Conservation (phyloP, 192 early-diverging fungal species). For the Backusella tarrabulga region DNA sequence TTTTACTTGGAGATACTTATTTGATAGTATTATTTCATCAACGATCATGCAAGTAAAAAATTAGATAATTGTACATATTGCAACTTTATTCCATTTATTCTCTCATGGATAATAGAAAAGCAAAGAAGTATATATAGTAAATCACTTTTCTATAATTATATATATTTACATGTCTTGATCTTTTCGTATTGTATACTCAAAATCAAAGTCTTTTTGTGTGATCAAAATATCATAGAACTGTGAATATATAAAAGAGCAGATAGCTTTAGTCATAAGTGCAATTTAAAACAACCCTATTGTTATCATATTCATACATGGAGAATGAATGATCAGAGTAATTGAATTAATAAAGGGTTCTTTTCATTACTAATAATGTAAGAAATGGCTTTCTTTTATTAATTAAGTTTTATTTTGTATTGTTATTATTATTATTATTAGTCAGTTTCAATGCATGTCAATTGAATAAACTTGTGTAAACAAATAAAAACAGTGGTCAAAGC, state of each 20-base stretch:
- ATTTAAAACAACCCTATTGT: background rate
- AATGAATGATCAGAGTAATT: background rate
- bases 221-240: background rate
- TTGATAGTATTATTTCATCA: background rate
- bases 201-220: no score
- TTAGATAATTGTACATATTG: background rate
- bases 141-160: no score
- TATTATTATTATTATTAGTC: no score
- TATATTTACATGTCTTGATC: no score
- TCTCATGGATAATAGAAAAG: background rate
- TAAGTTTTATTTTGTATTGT: background rate
- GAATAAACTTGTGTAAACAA: no score
- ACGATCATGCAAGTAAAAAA: background rate
- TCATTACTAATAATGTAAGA: background rate
- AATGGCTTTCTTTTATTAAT: background rate
- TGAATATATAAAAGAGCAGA: background rate
- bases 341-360: background rate
- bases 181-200: no score
- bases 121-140: background rate
- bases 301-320: background rate
- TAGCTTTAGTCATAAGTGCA: background rate
- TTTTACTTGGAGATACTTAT: background rate
- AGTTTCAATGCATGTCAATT: no score
- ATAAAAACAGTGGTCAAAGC: no score
- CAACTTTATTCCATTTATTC: background rate